Evolutionary conservation across 1,284 basidiomycete species (phyloP).

Genomic region (Inonotus obliquus): DNA sequence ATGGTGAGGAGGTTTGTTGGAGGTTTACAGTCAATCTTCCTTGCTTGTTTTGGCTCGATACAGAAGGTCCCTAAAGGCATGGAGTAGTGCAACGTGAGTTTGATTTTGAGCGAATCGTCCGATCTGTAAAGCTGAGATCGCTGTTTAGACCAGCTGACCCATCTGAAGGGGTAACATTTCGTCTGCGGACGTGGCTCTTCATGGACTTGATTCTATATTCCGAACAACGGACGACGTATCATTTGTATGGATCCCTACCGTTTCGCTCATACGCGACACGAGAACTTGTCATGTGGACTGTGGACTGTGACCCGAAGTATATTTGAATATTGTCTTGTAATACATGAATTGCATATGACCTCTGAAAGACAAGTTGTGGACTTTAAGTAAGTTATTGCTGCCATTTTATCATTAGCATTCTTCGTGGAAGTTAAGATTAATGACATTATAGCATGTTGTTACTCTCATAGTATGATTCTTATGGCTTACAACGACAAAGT

Average conservation of each 20-base stretch:
- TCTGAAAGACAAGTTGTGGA: too few species aligned
- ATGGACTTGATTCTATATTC: neutral
- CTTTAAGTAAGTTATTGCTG: too few species aligned
- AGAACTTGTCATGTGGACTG: neutral
- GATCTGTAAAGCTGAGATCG: neutral
- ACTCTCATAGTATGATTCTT: too few species aligned
- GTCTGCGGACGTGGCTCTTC: neutral
- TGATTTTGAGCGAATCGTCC: neutral
- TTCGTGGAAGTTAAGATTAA: too few species aligned
- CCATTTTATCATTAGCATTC: too few species aligned
- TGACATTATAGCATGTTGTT: too few species aligned
- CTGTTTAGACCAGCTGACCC: neutral
- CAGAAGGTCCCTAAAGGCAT: slow-evolving; percentile 16
- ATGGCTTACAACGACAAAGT: too few species aligned
- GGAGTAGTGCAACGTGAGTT: neutral
- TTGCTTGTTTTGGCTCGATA: slow-evolving; percentile 5
- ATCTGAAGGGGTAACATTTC: neutral
- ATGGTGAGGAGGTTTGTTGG: neutral
- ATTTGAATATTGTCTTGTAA: too few species aligned
- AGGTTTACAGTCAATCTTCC: neutral
- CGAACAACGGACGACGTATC: neutral
- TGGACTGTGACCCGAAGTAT: too few species aligned
- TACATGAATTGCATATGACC: too few species aligned
- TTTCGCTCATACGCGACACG: neutral
- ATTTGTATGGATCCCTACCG: neutral